These are phyloP conservation scores for Xylariaceae sp. DNA, from an alignment of 2,329 filamentous ascomycete genomes.

Conservation along the genomic window DNA sequence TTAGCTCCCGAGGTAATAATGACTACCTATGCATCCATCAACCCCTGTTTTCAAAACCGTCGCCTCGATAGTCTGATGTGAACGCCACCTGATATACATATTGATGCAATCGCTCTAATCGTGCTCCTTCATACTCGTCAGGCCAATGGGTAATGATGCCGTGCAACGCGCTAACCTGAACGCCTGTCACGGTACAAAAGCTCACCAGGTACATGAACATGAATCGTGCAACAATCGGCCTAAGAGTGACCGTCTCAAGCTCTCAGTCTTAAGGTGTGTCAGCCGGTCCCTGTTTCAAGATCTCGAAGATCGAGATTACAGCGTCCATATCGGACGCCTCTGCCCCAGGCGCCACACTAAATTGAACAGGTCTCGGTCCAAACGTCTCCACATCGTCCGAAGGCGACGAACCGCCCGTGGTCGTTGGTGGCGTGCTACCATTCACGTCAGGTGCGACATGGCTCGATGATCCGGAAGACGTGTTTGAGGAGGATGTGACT, in stretches of 20 bases:
- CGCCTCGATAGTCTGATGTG: too few relatives aligned
- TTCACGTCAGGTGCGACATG: slow-evolving; percentile 9
- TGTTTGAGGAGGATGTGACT: slow-evolving; percentile 4
- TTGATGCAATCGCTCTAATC: too few relatives aligned
- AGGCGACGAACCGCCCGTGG: slow-evolving; percentile 8
- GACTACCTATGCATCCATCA: too few relatives aligned
- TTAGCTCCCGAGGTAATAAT: too few relatives aligned
- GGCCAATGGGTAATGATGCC: too few relatives aligned
- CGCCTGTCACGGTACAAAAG: too few relatives aligned
- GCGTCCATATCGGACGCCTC: slow-evolving; percentile 12
- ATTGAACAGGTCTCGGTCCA: slow-evolving; percentile 19
- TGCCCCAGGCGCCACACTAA: slow-evolving; percentile 1
- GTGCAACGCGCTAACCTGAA: too few relatives aligned
- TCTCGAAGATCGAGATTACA: slow-evolving; percentile 24
- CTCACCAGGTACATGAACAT: not conserved
- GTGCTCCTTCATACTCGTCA: too few relatives aligned
- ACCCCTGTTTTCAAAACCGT: too few relatives aligned
- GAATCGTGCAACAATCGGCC: slow-evolving; percentile 7
- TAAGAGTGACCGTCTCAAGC: not conserved
- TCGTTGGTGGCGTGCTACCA: slow-evolving; percentile 7
- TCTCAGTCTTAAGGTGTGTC: not conserved
- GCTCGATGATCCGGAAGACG: slow-evolving; percentile 3
- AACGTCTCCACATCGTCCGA: slow-evolving; percentile 16
- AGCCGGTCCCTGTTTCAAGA: slow-evolving; percentile 19
- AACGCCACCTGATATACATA: too few relatives aligned